Evolutionary conservation across 495 filamentous ascomycete species (phyloP).

Genomic region (Geopyxis carbonaria): DNA sequence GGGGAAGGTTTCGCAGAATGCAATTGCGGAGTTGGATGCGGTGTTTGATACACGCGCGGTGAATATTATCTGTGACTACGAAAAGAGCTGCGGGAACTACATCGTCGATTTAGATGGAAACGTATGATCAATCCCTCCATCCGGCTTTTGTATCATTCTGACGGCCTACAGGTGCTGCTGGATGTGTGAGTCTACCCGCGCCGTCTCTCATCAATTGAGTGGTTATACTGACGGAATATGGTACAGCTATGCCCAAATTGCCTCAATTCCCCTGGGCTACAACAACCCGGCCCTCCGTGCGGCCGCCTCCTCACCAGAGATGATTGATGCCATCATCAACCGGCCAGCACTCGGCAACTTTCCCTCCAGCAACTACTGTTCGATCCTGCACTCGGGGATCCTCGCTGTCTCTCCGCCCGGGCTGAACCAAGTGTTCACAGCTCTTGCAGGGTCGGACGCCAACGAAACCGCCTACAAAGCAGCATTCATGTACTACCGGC

Average conservation of each 20-base stretch:
- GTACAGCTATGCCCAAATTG: constrained; percentile 79
- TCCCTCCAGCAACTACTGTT: constrained; percentile 74
- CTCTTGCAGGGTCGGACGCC: constrained; percentile 86
- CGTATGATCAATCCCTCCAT: constrained; percentile 23
- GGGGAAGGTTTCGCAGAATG: constrained; percentile 56
- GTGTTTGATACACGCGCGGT: constrained; percentile 87
- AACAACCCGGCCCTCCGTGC: constrained; percentile 70
- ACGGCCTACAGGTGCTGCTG: constrained; percentile 33
- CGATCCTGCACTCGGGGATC: constrained; percentile 71
- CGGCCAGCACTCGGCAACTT: constrained; percentile 93
- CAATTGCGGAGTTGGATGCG: constrained; percentile 55
- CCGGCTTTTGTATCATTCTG: constrained; percentile 11
- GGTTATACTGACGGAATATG: too few relatives aligned
- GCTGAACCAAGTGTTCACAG: constrained; percentile 90
- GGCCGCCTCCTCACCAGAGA: constrained; percentile 56
- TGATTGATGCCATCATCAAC: constrained; percentile 75
- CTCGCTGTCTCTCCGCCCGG: constrained; percentile 81
- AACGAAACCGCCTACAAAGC: constrained; percentile 99
- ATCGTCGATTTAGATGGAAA: constrained; percentile 85
- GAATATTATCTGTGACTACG: constrained; percentile 83
- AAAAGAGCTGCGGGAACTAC: constrained; percentile 54
- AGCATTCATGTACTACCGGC: constrained; percentile 93
- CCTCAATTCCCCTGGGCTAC: constrained; percentile 93
- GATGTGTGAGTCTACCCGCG: constrained; percentile 63
- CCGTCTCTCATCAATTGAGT: too few relatives aligned